Evolutionary conservation across 208 protist species (phyloP), one percentile per base, ranked within the genome.

Genomic region (Crithidia brevicula): DNA sequence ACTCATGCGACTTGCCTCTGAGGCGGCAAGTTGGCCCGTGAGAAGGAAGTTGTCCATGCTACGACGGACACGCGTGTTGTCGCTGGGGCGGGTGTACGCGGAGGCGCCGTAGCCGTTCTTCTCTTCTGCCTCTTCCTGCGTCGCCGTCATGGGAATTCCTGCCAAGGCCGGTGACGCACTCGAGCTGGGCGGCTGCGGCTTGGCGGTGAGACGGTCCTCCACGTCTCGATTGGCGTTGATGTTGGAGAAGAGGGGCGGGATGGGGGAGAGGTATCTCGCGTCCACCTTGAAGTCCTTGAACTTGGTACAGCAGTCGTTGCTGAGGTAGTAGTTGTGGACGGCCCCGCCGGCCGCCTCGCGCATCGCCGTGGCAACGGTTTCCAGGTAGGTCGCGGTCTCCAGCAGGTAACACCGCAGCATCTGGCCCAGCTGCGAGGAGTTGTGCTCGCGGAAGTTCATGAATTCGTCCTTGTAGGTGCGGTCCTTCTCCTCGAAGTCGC

Each of bases 361-460:
- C 34, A 83, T 40, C 0, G 67, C 46, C 31, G 33, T 50, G 18
- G 72, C 72, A 7, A 83, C 51, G 20, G 30, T 47, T 27, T 83
- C 77, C 28, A 77, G 46, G 27, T 67, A 83, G 15, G 68, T 68
- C 34, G 77, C 70, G 3, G 50, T 83, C 45, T 78, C 77, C 0
- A 79, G 50, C 20, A 83, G 51, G 59, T 70, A 74, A 45, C 57
- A 72, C 23, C 70, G 63, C 13, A 83, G 65, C 53, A 73, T 67
- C 22, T 76, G 77, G 1, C 67, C 77, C n/a, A 83, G 52, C 59
- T 83, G 77, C 13, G 77, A 77, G 13, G 77, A 83, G 63, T 64
- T 73, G 52, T 79, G 72, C 67, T 83, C 77, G 51, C 47, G 59
- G 23, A 83, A 68, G 67, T 67, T 83, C 31, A 67, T 45, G 59